Conservation (phyloP, 345 rosid species). For the Moricandia arvensis region DNA sequence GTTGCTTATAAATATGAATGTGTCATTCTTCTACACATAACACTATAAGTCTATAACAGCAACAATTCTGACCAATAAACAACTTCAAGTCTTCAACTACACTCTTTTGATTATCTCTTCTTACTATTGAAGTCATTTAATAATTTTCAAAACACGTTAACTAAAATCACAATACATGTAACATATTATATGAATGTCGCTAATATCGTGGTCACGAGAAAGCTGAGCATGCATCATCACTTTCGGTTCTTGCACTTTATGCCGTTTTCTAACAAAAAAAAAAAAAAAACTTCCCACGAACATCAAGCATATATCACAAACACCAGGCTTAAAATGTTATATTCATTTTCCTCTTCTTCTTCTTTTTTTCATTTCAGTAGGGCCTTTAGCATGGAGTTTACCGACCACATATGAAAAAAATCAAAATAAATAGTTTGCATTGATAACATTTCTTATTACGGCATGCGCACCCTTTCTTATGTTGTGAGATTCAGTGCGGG, state of each 20-base stretch:
- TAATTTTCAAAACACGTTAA: neutral
- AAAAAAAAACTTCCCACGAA: neutral
- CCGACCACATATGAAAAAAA: neutral
- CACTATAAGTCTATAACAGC: neutral
- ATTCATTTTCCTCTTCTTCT: neutral
- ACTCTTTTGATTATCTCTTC: neutral
- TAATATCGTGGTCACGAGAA: neutral
- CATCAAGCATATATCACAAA: neutral
- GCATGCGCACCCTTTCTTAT: neutral
- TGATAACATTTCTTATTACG: neutral
- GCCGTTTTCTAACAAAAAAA: neutral
- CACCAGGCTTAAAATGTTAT: neutral
- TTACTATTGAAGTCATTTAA: neutral
- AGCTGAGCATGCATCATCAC: neutral
- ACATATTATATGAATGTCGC: neutral
- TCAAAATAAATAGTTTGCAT: neutral
- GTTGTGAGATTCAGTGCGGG: constrained; percentile 1
- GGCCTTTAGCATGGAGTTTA: neutral
- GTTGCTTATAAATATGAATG: neutral
- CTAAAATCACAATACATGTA: too few species aligned
- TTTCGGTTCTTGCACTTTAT: too few species aligned
- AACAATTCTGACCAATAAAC: neutral
- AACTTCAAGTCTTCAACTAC: neutral
- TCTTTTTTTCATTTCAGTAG: neutral
- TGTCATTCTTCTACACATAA: neutral